Percentiles rank a stretch among this genome's conserved stretches.
phyloP scores from a whole-genome alignment of 495 filamentous ascomycete genomes.

The Aspergillus campestris region DNA sequence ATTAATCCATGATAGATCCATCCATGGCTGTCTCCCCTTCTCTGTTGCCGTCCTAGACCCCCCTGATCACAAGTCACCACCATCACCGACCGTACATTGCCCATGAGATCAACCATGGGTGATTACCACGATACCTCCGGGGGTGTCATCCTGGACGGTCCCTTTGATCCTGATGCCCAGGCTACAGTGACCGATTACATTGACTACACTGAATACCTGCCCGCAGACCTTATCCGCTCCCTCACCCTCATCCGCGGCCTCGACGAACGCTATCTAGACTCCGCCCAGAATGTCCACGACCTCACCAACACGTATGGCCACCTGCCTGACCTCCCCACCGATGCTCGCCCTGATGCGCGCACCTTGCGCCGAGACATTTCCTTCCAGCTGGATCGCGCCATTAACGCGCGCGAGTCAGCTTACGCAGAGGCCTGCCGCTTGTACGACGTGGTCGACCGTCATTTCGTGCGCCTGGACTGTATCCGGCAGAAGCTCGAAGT shows the following conservation, averaged over 20 bases:
- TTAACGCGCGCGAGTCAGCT: slow-evolving; percentile 66
- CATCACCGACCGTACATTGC: slow-evolving; percentile 6
- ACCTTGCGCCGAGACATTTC: slow-evolving; percentile 70
- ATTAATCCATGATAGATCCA: not conserved
- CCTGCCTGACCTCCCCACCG: slow-evolving; percentile 51
- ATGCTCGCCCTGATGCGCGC: slow-evolving; percentile 45
- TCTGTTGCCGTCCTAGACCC: not conserved
- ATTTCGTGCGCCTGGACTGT: slow-evolving; percentile 63
- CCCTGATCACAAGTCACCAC: not conserved
- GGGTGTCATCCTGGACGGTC: slow-evolving; percentile 40
- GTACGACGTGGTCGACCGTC: slow-evolving; percentile 67
- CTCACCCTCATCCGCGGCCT: slow-evolving; percentile 80
- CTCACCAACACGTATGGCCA: slow-evolving; percentile 66
- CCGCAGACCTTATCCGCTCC: slow-evolving; percentile 84
- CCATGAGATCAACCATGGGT: slow-evolving; percentile 19
- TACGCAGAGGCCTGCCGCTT: slow-evolving; percentile 79
- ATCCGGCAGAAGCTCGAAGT: slow-evolving; percentile 77
- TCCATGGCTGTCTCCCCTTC: not conserved
- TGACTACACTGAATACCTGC: slow-evolving; percentile 94
- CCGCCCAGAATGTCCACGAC: slow-evolving; percentile 59
- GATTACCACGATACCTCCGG: slow-evolving; percentile 37
- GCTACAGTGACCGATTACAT: slow-evolving; percentile 91
- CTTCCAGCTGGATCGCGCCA: slow-evolving; percentile 58
- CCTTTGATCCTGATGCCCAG: slow-evolving; percentile 82
- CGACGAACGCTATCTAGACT: slow-evolving; percentile 59